Conservation (phyloP, 2,329 filamentous ascomycete genomes). For the Remersonia thermophila region DNA sequence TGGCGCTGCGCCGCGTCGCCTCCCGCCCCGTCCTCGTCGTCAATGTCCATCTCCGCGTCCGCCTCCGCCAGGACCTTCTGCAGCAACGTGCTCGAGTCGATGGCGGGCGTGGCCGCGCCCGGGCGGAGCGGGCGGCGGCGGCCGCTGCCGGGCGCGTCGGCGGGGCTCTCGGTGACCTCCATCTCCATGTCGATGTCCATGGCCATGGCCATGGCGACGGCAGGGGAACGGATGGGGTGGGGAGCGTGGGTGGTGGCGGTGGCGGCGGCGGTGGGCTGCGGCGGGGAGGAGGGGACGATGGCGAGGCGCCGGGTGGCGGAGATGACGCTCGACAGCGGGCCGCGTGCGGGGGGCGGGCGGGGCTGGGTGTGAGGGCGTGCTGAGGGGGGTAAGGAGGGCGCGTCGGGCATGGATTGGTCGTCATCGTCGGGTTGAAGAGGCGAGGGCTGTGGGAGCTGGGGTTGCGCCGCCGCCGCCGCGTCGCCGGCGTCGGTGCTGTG, state of each 20-base stretch:
- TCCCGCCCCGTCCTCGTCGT: no score
- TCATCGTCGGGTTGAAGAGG: conserved; percentile 1
- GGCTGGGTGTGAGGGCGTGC: neutral
- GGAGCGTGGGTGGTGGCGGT: neutral
- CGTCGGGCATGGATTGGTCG: conserved; percentile 10
- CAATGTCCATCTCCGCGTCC: conserved; percentile 10
- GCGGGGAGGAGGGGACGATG: conserved; percentile 8
- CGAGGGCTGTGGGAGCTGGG: conserved; percentile 1
- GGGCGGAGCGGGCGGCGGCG: conserved; percentile 31
- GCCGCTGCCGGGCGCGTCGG: conserved; percentile 43
- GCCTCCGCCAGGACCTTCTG: conserved; percentile 26
- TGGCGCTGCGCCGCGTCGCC: conserved; percentile 15
- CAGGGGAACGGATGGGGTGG: no score
- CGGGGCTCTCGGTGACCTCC: conserved; percentile 43
- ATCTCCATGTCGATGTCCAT: conserved; percentile 18
- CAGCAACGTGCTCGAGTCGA: conserved; percentile 29
- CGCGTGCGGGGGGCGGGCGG: conserved; percentile 2
- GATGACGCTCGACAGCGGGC: conserved; percentile 12
- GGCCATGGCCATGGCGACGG: no score
- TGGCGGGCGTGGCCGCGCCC: conserved; percentile 20
- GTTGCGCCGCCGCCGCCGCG: neutral
- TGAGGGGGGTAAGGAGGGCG: conserved; percentile 5
- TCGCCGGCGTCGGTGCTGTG: conserved; percentile 11
- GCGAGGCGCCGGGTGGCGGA: conserved; percentile 12
- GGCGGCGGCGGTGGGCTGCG: neutral